Evolutionary conservation across 2,329 filamentous ascomycete genomes (phyloP).

Genomic region (Cylindrodendrum hubeiense): DNA sequence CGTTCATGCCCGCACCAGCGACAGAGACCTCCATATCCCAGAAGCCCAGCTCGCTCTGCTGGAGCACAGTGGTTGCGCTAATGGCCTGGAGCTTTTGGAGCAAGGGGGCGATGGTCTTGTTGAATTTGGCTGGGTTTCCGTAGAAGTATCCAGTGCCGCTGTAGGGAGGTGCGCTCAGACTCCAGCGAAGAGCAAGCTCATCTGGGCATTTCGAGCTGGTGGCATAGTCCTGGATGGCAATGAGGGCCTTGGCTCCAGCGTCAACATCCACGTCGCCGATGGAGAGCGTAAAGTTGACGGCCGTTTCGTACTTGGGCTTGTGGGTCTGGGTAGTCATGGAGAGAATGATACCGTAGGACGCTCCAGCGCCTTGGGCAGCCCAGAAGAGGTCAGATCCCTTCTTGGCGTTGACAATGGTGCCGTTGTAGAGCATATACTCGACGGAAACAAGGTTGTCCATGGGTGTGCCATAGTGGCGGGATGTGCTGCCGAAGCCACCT

Average conservation of each 20-base stretch:
- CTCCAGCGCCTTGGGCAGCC: constrained; percentile 39
- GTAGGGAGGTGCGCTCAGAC: constrained; percentile 27
- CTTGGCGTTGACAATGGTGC: constrained; percentile 37
- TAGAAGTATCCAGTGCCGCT: constrained; percentile 41
- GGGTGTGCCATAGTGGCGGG: constrained; percentile 32
- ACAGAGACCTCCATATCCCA: constrained; percentile 39
- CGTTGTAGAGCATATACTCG: constrained; percentile 43
- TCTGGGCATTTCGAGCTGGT: constrained; percentile 31
- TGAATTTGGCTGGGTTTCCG: constrained; percentile 38
- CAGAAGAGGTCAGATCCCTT: constrained; percentile 40
- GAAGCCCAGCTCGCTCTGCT: constrained; percentile 37
- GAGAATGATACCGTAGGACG: constrained; percentile 40
- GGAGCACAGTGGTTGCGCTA: constrained; percentile 14
- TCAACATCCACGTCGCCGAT: constrained; percentile 31
- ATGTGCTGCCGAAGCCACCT: constrained; percentile 39
- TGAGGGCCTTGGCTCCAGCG: constrained; percentile 32
- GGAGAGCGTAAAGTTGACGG: constrained; percentile 38
- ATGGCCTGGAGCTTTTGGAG: constrained; percentile 29
- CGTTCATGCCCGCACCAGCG: constrained; percentile 38
- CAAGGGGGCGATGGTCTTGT: constrained; percentile 29
- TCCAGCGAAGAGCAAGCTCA: constrained; percentile 40
- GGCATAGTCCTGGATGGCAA: constrained; percentile 40
- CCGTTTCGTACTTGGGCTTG: constrained; percentile 35
- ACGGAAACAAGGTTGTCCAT: constrained; percentile 39
- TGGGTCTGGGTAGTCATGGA: constrained; percentile 40